Evolutionary conservation across 768 basidiomycete genomes (phyloP).

Genomic region (Coprinopsis strossmayeri): DNA sequence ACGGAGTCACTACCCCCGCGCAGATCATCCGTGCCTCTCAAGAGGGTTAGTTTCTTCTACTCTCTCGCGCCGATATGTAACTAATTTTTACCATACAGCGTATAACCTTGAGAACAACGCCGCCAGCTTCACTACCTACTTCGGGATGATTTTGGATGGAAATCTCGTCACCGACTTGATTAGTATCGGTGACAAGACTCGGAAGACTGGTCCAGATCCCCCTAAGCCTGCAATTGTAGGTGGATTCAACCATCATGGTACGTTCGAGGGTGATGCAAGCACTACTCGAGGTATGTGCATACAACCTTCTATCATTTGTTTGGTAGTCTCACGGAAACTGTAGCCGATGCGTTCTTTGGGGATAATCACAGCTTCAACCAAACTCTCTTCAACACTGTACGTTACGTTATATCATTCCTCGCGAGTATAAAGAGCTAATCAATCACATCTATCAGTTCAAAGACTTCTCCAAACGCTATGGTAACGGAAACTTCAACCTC

Average conservation of each 20-base stretch:
- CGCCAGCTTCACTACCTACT: conserved; percentile 15
- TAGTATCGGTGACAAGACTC: conserved; percentile 14
- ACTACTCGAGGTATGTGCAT: conserved; percentile 10
- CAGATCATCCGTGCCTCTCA: conserved; percentile 10
- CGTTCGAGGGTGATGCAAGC: conserved; percentile 16
- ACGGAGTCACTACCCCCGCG: conserved; percentile 11
- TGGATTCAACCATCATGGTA: conserved; percentile 14
- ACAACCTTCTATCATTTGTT: too few relatives aligned
- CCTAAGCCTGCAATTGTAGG: conserved; percentile 15
- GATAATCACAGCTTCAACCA: conserved; percentile 18
- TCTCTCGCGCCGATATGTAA: background rate
- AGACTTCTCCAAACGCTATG: conserved; percentile 14
- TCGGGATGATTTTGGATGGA: conserved; percentile 13
- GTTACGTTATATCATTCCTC: too few relatives aligned
- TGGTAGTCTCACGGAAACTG: conserved; percentile 6
- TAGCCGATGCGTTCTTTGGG: conserved; percentile 14
- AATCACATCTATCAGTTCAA: conserved; percentile 5
- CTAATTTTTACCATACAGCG: background rate
- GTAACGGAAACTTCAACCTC: conserved; percentile 15
- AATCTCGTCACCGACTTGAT: conserved; percentile 12
- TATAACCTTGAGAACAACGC: conserved; percentile 13
- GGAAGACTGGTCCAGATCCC: conserved; percentile 10
- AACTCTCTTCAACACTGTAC: conserved; percentile 15
- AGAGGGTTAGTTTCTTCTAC: conserved; percentile 2
- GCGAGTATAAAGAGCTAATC: background rate